These are phyloP conservation scores for Schizothecium vesticola DNA, from an alignment of 495 filamentous ascomycete species.

Conservation along the genomic window DNA sequence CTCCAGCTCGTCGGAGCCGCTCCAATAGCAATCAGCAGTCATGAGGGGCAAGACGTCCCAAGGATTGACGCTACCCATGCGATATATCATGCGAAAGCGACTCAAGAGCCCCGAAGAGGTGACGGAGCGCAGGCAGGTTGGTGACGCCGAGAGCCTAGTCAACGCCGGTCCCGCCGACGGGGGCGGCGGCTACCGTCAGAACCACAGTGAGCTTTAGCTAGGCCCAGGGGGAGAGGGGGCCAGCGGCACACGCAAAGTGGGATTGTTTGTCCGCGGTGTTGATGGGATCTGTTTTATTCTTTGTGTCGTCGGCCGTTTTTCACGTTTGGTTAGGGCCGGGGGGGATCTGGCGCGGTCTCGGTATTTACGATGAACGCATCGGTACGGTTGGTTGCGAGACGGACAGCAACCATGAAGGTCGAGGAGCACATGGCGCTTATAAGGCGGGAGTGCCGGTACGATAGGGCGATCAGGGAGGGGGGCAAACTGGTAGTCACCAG, in stretches of 20 bases:
- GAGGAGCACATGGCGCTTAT: not conserved
- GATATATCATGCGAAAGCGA: constrained; percentile 55
- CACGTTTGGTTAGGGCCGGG: not conserved
- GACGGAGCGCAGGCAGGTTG: constrained; percentile 79
- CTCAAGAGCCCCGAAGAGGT: constrained; percentile 57
- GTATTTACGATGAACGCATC: not conserved
- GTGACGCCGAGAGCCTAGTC: constrained; percentile 69
- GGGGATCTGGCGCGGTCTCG: not conserved
- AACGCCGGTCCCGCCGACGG: constrained; percentile 21
- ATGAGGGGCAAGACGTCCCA: constrained; percentile 71
- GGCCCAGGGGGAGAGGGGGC: not conserved
- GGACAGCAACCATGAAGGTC: not conserved
- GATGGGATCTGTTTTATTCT: not conserved
- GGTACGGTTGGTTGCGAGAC: not conserved
- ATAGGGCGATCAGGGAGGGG: not conserved
- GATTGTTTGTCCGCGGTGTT: not conserved
- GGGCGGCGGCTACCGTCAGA: constrained; percentile 7
- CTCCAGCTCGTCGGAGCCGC: constrained; percentile 88
- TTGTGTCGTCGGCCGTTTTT: not conserved
- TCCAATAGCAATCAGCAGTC: constrained; percentile 98
- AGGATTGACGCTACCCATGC: constrained; percentile 75
- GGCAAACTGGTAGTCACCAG: not conserved
- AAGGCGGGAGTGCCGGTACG: not conserved
- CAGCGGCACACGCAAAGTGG: not conserved
- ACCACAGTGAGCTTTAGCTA: constrained; percentile 20